Evolutionary conservation across 2,329 filamentous ascomycete genomes (phyloP), one percentile per base, ranked within the genome.

Genomic region (Teratosphaeria destructans): DNA sequence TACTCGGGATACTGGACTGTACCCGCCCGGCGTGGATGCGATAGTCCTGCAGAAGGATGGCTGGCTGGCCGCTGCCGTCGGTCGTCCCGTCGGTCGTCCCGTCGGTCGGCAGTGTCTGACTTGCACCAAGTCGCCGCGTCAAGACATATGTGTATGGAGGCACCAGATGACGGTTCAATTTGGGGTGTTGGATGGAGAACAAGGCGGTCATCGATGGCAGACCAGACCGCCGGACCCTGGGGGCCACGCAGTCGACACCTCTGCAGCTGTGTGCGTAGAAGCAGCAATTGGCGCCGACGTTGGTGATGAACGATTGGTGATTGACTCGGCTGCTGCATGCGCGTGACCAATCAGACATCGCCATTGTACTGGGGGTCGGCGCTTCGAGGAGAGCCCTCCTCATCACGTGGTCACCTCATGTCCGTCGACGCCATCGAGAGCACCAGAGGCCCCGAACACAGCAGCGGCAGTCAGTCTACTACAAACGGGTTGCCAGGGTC

Each of bases 401-500:
- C 43, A 49, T 49, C 43, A 49, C 43, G 43, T 49, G 43, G 3
- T 49, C 43, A 49, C 43, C 26, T 19, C 8, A 49, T 49, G n/a
- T 11, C 26, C 43, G 16, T 49, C 16, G 37, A 43, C 37, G 37
- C 37, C 37, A 14, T 43, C 16, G 10, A 14, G 37, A 14, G 2
- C 11, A 43, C 37, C n/a, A 43, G 10, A 43, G 6, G 11, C 11
- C 5, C 3, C 10, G 35, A 43, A n/a, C 11, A 12, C 37, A 14
- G 10, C 16, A 3, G 37, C 10, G 37, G 8, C 37, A 43, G 10
- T 5, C n/a, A n/a, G n/a, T n/a, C n/a, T n/a, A n/a, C n/a, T n/a
- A n/a, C n/a, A n/a, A n/a, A n/a, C 5, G 67, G 67, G 56, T 69
- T 69, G 32, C 66, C 67, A 1, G 66, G 64, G 56, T 69, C 67